Percentiles rank a stretch among this genome's conserved stretches.
Conservation (phyloP, 1,284 basidiomycete genomes). For the Heterobasidion irregulare region DNA sequence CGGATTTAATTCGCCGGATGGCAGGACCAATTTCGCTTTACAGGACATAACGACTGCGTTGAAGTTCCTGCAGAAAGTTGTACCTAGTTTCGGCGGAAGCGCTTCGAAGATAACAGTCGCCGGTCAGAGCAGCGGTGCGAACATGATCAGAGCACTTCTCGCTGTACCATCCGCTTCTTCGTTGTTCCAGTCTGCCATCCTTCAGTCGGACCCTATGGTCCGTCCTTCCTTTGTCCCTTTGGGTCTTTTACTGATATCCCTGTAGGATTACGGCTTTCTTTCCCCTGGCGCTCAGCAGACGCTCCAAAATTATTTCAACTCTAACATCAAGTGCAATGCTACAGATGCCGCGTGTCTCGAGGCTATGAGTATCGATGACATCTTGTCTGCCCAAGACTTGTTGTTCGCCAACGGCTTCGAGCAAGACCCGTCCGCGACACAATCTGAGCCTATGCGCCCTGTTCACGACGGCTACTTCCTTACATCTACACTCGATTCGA, state of each 20-base stretch:
- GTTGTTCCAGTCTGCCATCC: constrained; percentile 65
- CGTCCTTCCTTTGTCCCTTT: constrained; percentile 13
- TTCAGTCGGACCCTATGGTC: constrained; percentile 85
- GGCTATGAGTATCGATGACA: constrained; percentile 35
- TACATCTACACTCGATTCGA: constrained; percentile 49
- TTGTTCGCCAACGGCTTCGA: constrained; percentile 31
- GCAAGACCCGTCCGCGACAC: constrained; percentile 45
- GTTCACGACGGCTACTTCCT: constrained; percentile 54
- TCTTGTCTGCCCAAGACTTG: constrained; percentile 42
- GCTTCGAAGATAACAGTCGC: constrained; percentile 67
- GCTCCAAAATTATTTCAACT: constrained; percentile 48
- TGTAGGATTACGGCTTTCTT: constrained; percentile 68
- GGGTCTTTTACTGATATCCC: background rate
- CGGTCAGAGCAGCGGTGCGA: constrained; percentile 84
- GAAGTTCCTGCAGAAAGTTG: constrained; percentile 52
- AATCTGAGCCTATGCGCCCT: constrained; percentile 50
- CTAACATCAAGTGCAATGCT: constrained; percentile 36
- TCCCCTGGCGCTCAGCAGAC: constrained; percentile 40
- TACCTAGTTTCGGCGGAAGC: constrained; percentile 65
- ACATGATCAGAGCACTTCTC: constrained; percentile 69
- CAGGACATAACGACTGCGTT: constrained; percentile 66
- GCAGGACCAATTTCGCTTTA: constrained; percentile 63
- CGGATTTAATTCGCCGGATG: constrained; percentile 65
- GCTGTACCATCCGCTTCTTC: constrained; percentile 56
- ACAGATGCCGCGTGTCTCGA: constrained; percentile 43